Base-by-base conservation (phyloP, 73 alveolate genomes). In the Tetrahymena elliotti region DNA sequence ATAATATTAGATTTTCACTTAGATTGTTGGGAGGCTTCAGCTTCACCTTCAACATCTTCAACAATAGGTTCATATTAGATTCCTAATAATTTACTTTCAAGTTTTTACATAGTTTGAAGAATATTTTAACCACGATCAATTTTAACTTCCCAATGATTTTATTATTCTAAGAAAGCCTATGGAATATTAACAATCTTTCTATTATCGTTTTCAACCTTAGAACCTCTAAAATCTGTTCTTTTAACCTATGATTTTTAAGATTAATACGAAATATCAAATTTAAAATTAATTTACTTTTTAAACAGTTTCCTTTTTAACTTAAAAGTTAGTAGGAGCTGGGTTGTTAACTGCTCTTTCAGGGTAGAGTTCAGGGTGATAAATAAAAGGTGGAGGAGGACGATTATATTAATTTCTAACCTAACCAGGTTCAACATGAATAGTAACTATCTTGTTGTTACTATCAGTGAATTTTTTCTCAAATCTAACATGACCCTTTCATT, bases 331-430 rank as follows among this genome's bases (percentile, higher is more conserved):
- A 24, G 97, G 97, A 16, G 68, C 93, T 38, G 99, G 99, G 93
- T 97, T 97, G 83, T 97, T 97, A 39, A 82, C 93, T 2, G 98
- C 97, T 40, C 96, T 93, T 84, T 97, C 99, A 31, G 99, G 99
- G 95, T 92, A 97, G 52, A 97, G 96, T 92, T 97, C 99, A 35
- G 99, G 99, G 94, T 97, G 99, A 93, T 96, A 97, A 38, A 96
- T 94, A 94, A 96, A 97, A 6, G 98, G 99, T 12, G 98, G 99
- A 33, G 99, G 99, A 15, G 96, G 96, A 47, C 95, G 92, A 31
- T 94, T 52, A 24, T 93, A 95, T 53, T 97, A 52, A 41, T 97
- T 97, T 39, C 98, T 98, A 54, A 88, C 93, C 54, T 97, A 98
- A 53, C 96, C 88, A 24, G 97, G 97, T 53, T 96, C 94, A 8